These are phyloP conservation scores for Besnoitia besnoiti DNA, from an alignment of 169 alveolate genomes.

Conservation along the genomic window DNA sequence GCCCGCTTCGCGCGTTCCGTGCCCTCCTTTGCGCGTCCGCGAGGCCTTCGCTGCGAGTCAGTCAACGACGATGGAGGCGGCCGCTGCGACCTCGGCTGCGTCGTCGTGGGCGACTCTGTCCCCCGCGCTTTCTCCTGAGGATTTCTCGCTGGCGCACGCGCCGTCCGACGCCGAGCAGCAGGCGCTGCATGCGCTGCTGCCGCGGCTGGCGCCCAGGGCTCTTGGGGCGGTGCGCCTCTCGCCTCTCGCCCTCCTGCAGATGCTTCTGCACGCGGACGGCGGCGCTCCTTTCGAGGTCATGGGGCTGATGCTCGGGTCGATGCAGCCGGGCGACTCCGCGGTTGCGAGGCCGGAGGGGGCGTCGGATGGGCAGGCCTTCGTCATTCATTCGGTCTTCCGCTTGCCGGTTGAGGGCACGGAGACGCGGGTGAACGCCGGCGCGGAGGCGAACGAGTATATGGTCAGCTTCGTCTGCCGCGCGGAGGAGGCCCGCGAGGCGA, in stretches of 20 bases:
- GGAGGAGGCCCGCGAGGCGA: conserved; percentile 63
- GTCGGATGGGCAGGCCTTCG: conserved; percentile 76
- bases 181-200: not conserved
- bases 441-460: conserved; percentile 82
- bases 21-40: too few relatives aligned
- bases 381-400: conserved; percentile 87
- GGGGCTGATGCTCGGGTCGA: conserved; percentile 94
- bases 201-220: conserved; percentile 19
- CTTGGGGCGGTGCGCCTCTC: conserved; percentile 77
- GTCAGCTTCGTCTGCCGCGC: conserved; percentile 69
- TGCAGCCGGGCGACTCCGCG: conserved; percentile 37
- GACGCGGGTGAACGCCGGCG: conserved; percentile 88
- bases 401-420: conserved; percentile 94
- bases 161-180: conserved; percentile 10
- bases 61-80: not conserved
- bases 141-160: not conserved
- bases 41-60: too few relatives aligned
- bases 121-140: not conserved
- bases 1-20: too few relatives aligned
- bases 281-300: conserved; percentile 90
- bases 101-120: conserved; percentile 16
- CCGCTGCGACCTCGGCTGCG: not conserved
- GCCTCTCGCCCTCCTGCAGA: conserved; percentile 86
- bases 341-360: not conserved
- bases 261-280: conserved; percentile 88